Percentiles rank a stretch among this genome's conserved stretches.
These are phyloP conservation scores for Cercospora sojina DNA, from an alignment of 2,329 filamentous ascomycete species.

Conservation along the genomic window DNA sequence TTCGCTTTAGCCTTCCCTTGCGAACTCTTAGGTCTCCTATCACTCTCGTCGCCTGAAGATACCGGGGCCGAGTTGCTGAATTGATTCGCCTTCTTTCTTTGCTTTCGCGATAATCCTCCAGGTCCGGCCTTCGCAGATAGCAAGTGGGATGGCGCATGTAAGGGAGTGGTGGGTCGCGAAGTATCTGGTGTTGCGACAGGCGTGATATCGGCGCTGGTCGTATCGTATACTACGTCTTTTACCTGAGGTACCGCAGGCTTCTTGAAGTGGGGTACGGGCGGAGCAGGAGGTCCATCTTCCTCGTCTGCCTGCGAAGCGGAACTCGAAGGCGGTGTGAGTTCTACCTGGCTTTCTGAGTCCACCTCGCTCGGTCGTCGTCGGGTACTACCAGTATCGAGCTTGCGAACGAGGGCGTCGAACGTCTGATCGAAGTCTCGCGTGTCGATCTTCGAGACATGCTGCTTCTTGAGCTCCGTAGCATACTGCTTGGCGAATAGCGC, in stretches of 20 bases:
- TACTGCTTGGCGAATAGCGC: slow-evolving; percentile 91
- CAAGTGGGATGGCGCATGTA: slow-evolving; percentile 57
- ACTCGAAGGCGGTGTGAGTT: slow-evolving; percentile 55
- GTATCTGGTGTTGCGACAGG: slow-evolving; percentile 69
- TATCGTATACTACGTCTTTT: slow-evolving; percentile 29
- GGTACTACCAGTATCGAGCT: slow-evolving; percentile 62
- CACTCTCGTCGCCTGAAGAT: slow-evolving; percentile 82
- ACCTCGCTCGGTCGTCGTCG: slow-evolving; percentile 29
- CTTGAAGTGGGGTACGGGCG: slow-evolving; percentile 48
- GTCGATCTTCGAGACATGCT: slow-evolving; percentile 73
- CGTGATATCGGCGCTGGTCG: slow-evolving; percentile 65
- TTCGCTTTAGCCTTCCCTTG: slow-evolving; percentile 72
- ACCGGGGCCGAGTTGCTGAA: slow-evolving; percentile 55
- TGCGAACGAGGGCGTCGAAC: slow-evolving; percentile 87
- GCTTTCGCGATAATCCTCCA: slow-evolving; percentile 75
- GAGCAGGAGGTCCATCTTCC: slow-evolving; percentile 54
- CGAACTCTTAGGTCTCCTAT: slow-evolving; percentile 51
- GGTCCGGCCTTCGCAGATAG: slow-evolving; percentile 73
- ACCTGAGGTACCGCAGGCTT: slow-evolving; percentile 42
- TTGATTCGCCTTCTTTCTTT: slow-evolving; percentile 64
- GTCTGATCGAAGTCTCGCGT: slow-evolving; percentile 84
- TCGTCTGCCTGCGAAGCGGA: slow-evolving; percentile 50
- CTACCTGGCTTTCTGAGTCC: slow-evolving; percentile 39
- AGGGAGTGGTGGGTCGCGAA: slow-evolving; percentile 77
- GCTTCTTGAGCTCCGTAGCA: slow-evolving; percentile 78